Conservation (phyloP, 2,329 filamentous ascomycete genomes). For the Fusarium equiseti region DNA sequence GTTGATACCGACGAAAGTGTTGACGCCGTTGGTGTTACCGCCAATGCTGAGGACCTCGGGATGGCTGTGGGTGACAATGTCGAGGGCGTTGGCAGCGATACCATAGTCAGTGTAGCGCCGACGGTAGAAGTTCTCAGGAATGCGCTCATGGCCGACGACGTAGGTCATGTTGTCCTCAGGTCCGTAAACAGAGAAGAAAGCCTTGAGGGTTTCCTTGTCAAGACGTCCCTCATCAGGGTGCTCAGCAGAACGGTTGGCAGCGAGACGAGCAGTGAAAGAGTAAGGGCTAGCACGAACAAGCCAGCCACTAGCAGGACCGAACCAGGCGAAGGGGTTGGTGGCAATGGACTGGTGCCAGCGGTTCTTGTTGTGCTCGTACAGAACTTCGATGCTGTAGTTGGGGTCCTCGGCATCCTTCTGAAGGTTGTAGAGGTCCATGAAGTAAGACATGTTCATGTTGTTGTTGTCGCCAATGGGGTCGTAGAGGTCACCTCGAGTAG, state of each 20-base stretch:
- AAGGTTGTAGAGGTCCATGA: slow-evolving; percentile 60
- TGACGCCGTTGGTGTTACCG: slow-evolving; percentile 63
- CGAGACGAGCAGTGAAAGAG: slow-evolving; percentile 57
- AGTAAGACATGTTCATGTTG: slow-evolving; percentile 64
- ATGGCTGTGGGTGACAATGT: slow-evolving; percentile 56
- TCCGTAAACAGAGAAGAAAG: slow-evolving; percentile 61
- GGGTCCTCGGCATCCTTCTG: slow-evolving; percentile 53
- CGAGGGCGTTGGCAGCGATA: slow-evolving; percentile 56
- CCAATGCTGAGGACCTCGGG: slow-evolving; percentile 60
- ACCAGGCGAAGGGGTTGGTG: slow-evolving; percentile 67
- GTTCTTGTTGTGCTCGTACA: slow-evolving; percentile 57
- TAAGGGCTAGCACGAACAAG: slow-evolving; percentile 62
- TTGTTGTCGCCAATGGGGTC: slow-evolving; percentile 60
- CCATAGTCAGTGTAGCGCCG: slow-evolving; percentile 58
- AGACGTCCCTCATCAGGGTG: slow-evolving; percentile 51
- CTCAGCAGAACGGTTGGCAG: slow-evolving; percentile 59
- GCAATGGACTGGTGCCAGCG: slow-evolving; percentile 62
- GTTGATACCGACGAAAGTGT: slow-evolving; percentile 63
- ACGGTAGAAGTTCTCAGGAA: slow-evolving; percentile 65
- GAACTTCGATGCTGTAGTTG: slow-evolving; percentile 52
- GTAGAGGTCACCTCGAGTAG: slow-evolving; percentile 66
- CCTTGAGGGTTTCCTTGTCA: slow-evolving; percentile 54
- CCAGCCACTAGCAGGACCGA: slow-evolving; percentile 64
- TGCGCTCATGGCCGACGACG: slow-evolving; percentile 62
- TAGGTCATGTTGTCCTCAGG: slow-evolving; percentile 55